A percentile compares a stretch with the other conserved stretches of the same genome.
phyloP scores from a whole-genome alignment of 2,329 filamentous ascomycete genomes.

The Fusarium concolor region DNA sequence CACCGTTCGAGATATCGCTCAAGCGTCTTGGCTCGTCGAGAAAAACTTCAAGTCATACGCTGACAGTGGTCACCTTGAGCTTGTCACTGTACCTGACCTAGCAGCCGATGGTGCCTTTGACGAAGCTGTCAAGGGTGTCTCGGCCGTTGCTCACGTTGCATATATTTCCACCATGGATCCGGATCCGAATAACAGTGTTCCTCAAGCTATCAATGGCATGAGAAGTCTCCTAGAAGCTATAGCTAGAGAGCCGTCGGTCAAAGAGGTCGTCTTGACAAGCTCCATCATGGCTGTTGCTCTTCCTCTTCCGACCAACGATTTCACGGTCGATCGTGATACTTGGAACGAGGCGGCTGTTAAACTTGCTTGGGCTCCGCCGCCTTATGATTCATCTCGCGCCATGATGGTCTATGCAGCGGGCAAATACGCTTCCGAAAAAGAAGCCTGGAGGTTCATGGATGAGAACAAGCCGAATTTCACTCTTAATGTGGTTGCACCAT shows the following conservation, averaged over 20 bases:
- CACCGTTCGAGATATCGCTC: conserved; percentile 53
- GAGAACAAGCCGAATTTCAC: conserved; percentile 42
- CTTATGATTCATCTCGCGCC: conserved; percentile 30
- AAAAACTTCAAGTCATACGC: conserved; percentile 48
- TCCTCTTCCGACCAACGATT: not conserved
- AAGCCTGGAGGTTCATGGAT: conserved; percentile 47
- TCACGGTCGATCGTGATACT: conserved; percentile 37
- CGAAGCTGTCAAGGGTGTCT: conserved; percentile 46
- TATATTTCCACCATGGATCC: conserved; percentile 53
- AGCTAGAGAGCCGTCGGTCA: conserved; percentile 53
- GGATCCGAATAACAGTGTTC: conserved; percentile 58
- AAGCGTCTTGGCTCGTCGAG: conserved; percentile 51
- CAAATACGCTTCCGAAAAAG: conserved; percentile 49
- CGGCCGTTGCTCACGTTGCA: conserved; percentile 60
- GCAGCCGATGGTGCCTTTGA: conserved; percentile 53
- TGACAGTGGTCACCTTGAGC: conserved; percentile 50
- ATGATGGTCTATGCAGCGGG: conserved; percentile 47
- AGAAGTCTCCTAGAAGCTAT: conserved; percentile 56
- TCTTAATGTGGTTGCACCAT: conserved; percentile 38
- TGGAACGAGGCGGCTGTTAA: conserved; percentile 50
- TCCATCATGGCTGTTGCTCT: conserved; percentile 34
- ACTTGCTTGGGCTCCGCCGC: conserved; percentile 47
- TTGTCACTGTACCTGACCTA: conserved; percentile 55
- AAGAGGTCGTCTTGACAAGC: conserved; percentile 48
- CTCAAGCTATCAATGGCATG: conserved; percentile 51